A percentile compares a stretch with the other conserved stretches of the same genome.
Conservation (phyloP, 306 rosid genomes). For the Begonia loranthoides region DNA sequence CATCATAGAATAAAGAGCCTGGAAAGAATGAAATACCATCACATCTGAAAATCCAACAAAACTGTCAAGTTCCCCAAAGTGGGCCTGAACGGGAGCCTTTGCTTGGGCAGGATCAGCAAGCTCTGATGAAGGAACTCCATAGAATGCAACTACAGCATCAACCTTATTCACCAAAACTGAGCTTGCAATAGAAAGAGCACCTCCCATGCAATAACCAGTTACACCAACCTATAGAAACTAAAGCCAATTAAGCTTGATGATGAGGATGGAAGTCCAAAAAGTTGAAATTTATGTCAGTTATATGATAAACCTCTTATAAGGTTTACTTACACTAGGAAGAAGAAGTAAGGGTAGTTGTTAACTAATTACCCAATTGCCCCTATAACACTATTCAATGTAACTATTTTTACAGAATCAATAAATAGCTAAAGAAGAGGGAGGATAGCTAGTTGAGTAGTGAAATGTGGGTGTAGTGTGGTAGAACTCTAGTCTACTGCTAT, state of each 20-base stretch:
- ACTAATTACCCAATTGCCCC: too few relatives aligned
- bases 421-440: too few relatives aligned
- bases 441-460: too few relatives aligned
- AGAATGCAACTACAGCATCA: conserved; percentile 88
- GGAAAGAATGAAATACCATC: conserved; percentile 35
- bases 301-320: too few relatives aligned
- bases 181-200: conserved; percentile 94
- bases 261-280: too few relatives aligned
- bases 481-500: too few relatives aligned
- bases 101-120: conserved; percentile 91
- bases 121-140: conserved; percentile 75
- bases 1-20: neutral
- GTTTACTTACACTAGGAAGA: too few relatives aligned
- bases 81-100: conserved; percentile 89
- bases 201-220: conserved; percentile 97
- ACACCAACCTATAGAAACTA: conserved; percentile 60
- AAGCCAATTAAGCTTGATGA: neutral
- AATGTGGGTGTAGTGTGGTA: too few relatives aligned
- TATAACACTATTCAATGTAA: too few relatives aligned
- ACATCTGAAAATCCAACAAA: conserved; percentile 90
- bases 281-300: too few relatives aligned
- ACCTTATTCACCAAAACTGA: conserved; percentile 73
- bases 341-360: too few relatives aligned
- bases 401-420: too few relatives aligned
- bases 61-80: conserved; percentile 83